Conservation (phyloP, 257 asterid genomes). For the Lycium ferocissimum region DNA sequence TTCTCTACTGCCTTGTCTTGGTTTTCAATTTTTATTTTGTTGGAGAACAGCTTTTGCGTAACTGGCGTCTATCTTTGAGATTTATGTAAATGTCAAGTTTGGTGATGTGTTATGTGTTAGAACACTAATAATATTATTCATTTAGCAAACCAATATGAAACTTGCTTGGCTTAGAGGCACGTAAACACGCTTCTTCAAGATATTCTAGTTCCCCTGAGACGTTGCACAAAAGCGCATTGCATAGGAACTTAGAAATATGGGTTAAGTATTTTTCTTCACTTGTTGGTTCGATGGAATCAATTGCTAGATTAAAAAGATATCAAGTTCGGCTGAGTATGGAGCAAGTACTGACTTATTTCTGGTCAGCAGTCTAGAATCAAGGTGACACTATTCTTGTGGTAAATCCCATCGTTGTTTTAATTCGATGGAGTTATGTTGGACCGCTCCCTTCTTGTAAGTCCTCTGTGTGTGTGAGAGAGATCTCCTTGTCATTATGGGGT, state of each 20-base stretch:
- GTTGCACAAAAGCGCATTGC: not conserved
- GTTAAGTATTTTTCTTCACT: not conserved
- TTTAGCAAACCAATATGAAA: not conserved
- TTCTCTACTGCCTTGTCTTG: not conserved
- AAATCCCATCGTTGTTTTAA: conserved; percentile 34
- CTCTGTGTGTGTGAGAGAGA: not conserved
- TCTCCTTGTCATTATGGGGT: not conserved
- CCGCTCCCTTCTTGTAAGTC: conserved; percentile 6
- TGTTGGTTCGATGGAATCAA: not conserved
- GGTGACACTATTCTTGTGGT: conserved; percentile 30
- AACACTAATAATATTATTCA: not conserved
- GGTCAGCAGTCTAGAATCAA: not conserved
- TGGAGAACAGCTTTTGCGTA: not conserved
- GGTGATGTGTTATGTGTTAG: not conserved
- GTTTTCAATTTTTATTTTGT: conserved; percentile 26
- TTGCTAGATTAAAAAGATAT: not conserved
- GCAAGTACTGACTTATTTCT: not conserved
- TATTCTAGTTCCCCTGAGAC: not conserved
- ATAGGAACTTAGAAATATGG: not conserved
- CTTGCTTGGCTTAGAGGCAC: not conserved
- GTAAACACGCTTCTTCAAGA: not conserved
- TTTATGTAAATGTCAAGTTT: not conserved
- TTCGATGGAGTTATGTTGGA: not conserved
- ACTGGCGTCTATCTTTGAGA: not conserved
- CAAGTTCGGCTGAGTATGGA: not conserved